These are phyloP conservation scores for Ganoderma lingzhi DNA, from an alignment of 1,284 basidiomycete species.

Conservation along the genomic window DNA sequence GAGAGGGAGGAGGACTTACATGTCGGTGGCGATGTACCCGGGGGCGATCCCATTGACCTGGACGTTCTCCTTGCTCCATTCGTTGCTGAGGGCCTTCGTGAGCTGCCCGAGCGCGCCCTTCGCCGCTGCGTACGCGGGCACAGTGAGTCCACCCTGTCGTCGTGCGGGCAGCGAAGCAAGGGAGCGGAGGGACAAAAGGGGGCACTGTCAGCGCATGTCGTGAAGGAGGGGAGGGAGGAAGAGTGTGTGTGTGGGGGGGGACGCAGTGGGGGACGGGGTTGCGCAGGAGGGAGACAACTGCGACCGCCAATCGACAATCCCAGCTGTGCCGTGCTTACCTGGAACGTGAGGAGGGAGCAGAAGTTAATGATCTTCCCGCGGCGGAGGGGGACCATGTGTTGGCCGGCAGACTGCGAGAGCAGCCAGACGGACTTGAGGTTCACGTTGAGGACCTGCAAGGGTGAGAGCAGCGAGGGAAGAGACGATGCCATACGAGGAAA, in stretches of 20 bases:
- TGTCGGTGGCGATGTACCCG: conserved; percentile 93
- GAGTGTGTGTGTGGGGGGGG: conserved; percentile 1
- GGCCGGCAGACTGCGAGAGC: conserved; percentile 78
- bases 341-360: conserved; percentile 81
- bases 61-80: conserved; percentile 85
- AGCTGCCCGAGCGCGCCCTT: conserved; percentile 89
- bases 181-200: not conserved
- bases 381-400: conserved; percentile 79
- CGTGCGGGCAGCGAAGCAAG: not conserved
- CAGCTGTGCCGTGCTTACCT: conserved; percentile 42
- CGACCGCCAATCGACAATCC: not conserved
- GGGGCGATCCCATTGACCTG: conserved; percentile 93
- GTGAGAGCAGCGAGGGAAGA: conserved; percentile 8
- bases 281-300: conserved; percentile 10
- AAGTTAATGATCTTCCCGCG: conserved; percentile 88
- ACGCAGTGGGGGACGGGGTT: conserved; percentile 1
- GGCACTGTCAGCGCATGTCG: conserved; percentile 12
- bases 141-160: conserved; percentile 70
- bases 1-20: conserved; percentile 53
- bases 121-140: conserved; percentile 93
- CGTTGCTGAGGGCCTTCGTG: conserved; percentile 81
- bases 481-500: not conserved
- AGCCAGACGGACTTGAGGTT: conserved; percentile 85
- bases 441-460: conserved; percentile 70
- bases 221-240: not conserved